Base-by-base conservation (phyloP, 2,329 filamentous ascomycete species). In the Xylaria multiplex region DNA sequence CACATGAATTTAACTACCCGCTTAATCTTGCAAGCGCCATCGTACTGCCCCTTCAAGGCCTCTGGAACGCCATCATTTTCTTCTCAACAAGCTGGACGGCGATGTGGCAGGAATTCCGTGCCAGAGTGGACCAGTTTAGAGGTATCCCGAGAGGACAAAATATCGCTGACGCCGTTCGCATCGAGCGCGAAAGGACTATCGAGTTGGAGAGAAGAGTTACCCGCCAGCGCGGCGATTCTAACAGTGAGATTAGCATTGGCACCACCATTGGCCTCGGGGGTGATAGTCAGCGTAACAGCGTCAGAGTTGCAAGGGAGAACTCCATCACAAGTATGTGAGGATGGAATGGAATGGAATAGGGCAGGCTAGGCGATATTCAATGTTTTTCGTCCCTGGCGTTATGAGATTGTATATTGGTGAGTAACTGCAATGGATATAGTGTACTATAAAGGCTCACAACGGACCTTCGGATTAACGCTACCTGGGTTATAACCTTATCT, bases 31-130 rank as follows among this genome's bases (percentile, higher is more conserved):
- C 87, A 1, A 89, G 90, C 6, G 89, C 90, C 2, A 83, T 92
- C 1, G 91, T 94, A 0, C 82, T 95, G 3, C 91, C 92, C 0
- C 81, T 93, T 1, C 92, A 95, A 76, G 92, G 92, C 0, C 86
- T 93, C 37, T 94, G 92, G 91, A 95, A 95, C 74, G 86, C 88
- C 35, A 80, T 92, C 59, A 92, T 96, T 62, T 95, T 93, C 78
- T 86, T 91, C 66, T 85, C 86, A 5, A 91, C 91, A 1, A 92
- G 84, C 69, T 84, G 81, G 80, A 55, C 24, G 0, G 70, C 79
- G 48, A 79, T 83, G 61, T 81, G 78, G 53, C 79, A 77, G 66
- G 76, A 77, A 69, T 30, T 72, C 2, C 68, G 70, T 8, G 65
- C 67, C 35, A 55, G 46, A 27, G 6, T 60, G 5, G 72, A 75